Evolutionary conservation across 495 filamentous ascomycete species (phyloP), one percentile per base, ranked within the genome.

Genomic region (Neurospora africana): DNA sequence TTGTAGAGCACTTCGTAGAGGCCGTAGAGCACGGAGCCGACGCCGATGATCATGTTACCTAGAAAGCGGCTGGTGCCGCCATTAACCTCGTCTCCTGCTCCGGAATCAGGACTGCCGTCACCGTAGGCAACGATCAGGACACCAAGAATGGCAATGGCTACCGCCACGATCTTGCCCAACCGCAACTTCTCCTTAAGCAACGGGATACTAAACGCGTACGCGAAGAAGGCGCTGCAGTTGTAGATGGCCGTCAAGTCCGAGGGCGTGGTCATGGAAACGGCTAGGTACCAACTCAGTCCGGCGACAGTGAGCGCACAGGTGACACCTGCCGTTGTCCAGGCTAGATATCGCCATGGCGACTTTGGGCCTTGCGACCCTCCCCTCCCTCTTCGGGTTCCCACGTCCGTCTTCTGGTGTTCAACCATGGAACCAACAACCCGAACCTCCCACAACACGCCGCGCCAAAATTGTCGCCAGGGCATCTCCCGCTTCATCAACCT

Each of bases 1-100:
- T 99, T 99, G 81, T 98, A 99, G 61, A 99, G 79, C 35, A 99
- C 95, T 81, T 99, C 95, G 80, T 99, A 99, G 41, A 99, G 89
- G 0, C 95, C 95, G 79, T 99, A 99, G 19, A 99, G 85, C 27
- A 99, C 90, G 72, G 92, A 95, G 6, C 95, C 95, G n/a, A 93
- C 80, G 5, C 94, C 94, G 75, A 99, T 98, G 78, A 98, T 87
- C 67, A 98, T 79, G 78, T 99, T 99, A 1, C 95, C 95, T 1
- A 92, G 74, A 4, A 93, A 80, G 3, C 95, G 84, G n/a, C n/a
- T n/a, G 71, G 88, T 87, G 68, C 84, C 75, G 1, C 86, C 86
- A 17, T 80, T 84, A 0, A 68, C 39, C 53, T 35, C 47, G 6
- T 1, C 21, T 47, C 77, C 81, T n/a, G 71, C 75, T 19, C 79